Base-by-base conservation (phyloP, 202 grass and related monocot genomes). In the Zizania palustris region DNA sequence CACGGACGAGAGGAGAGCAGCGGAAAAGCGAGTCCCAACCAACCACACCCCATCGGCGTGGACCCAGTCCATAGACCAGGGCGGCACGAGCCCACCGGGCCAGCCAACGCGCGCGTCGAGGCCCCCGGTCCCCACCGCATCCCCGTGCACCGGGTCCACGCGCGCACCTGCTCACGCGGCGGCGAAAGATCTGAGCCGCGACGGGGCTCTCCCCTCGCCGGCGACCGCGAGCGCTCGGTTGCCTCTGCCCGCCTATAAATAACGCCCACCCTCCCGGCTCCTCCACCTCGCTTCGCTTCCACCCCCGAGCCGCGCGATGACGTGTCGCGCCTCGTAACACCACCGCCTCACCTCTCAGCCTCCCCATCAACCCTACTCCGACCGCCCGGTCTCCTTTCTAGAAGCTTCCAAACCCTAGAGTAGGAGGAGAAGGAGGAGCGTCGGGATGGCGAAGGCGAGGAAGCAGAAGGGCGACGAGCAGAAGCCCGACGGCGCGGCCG, bases 391-490 rank as follows among this genome's bases (percentile, higher is more conserved):
- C 55, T 55, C 41, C 80, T 53, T 35, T 69, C 4, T 40, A 57
- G 68, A 65, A 84, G 76, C 76, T 76, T 71, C 70, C 76, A 80
- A 88, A 88, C 86, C 86, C 84, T 79, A 73, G 63, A 65, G 48
- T 62, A 65, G 46, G 55, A 20, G 54, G 81, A 71, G 72, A 41
- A 44, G 44, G 53, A 72, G 65, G 73, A 72, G 53, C 51, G 54
- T 14, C 74, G 53, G 56, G 75, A 98, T 95, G 95, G 95, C 95
- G 71, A 98, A 92, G 82, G 91, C 95, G 73, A 81, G 89, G 76
- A 92, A 90, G 87, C 95, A 90, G 83, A 97, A 90, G 91, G 84
- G 67, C 71, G 92, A 95, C 21, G 83, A 90, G 63, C 90, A 86
- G 73, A 87, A 82, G 67, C 39, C 64, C 22, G 88, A 86, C 21